Conservation (phyloP, 345 rosid species). For the Euphorbia peplus region DNA sequence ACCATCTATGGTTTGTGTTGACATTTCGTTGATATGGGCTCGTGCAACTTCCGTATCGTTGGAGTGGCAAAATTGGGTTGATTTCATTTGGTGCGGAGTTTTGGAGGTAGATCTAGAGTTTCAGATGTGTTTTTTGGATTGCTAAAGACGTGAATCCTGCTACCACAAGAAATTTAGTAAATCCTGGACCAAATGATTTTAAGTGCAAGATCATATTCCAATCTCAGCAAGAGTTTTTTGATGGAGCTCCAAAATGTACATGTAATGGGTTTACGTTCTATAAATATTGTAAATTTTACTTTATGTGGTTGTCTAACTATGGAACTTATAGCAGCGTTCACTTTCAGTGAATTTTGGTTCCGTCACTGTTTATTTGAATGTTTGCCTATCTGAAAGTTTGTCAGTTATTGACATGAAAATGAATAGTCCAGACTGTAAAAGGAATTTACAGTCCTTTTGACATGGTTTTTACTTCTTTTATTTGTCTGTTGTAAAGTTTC, state of each 20-base stretch:
- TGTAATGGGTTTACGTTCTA: slow-evolving; percentile 12
- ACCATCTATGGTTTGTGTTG: slow-evolving; percentile 5
- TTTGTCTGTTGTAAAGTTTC: no score
- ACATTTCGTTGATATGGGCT: slow-evolving; percentile 4
- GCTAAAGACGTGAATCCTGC: slow-evolving; percentile 9
- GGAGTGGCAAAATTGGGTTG: slow-evolving; percentile 9
- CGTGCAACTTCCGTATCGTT: neutral
- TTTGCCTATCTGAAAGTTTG: no score
- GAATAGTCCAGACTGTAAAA: no score
- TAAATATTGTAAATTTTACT: neutral
- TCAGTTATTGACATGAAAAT: no score
- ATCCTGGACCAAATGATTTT: slow-evolving; percentile 15
- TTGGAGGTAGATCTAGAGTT: neutral
- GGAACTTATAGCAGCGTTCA: no score
- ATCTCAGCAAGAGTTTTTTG: slow-evolving; percentile 10
- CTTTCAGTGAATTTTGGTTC: no score
- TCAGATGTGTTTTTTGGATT: slow-evolving; percentile 11
- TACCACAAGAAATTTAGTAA: slow-evolving; percentile 12
- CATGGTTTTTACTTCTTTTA: no score
- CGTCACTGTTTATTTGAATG: no score
- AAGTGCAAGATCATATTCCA: neutral
- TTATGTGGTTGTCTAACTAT: neutral
- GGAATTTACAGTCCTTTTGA: no score
- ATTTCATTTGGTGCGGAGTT: neutral
- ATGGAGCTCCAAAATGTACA: slow-evolving; percentile 23